Base-by-base conservation (phyloP, 2,329 filamentous ascomycete genomes). In the Aspergillus aculeatinus region DNA sequence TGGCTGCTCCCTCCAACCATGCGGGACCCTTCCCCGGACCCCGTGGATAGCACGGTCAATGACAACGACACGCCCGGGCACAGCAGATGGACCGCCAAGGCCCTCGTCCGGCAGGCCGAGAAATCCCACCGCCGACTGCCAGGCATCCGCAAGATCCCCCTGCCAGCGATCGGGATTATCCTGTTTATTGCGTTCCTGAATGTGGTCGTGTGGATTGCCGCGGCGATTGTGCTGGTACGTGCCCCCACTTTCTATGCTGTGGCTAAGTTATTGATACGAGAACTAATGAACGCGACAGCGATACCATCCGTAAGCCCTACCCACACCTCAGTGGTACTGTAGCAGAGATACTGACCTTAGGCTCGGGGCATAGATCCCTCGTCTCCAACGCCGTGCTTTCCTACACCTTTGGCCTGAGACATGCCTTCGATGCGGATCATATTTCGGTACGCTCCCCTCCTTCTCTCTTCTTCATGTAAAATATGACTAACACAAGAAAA, bases 371-470 rank as follows among this genome's bases (percentile, higher is more conserved):
- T 25, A 85, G 82, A 0, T 79, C 82, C 0, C 83, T 97, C 63
- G 86, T 93, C 53, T 90, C 90, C 2, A 89, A 92, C 2, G 91
- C 92, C 1, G 87, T 93, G 2, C 84, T 98, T 0, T 88, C 93
- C 27, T 98, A 96, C 75, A 91, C 91, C 0, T 84, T 98, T 11
- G 94, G 94, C 2, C 84, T 98, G 12, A 89, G 94, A 48, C 94
- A 98, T 80, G 94, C 94, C n/a, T 86, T 98, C 49, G 95, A 98
- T 71, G 95, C 94, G n/a, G 94, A 98, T 76, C 95, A 98, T 72
- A 91, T 91, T 65, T 87, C 86, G 47, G 81, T 83, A 74, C 47
- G 5, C 14, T 14, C 4, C 39, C 12, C 6, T 19, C 39, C 16
- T 6, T 5, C 16, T 16, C 39, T 16, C 4, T 7, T 14, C 14